Conservation (phyloP, 1,139 yeast species). For the Geotrichum cucujoidarum region DNA sequence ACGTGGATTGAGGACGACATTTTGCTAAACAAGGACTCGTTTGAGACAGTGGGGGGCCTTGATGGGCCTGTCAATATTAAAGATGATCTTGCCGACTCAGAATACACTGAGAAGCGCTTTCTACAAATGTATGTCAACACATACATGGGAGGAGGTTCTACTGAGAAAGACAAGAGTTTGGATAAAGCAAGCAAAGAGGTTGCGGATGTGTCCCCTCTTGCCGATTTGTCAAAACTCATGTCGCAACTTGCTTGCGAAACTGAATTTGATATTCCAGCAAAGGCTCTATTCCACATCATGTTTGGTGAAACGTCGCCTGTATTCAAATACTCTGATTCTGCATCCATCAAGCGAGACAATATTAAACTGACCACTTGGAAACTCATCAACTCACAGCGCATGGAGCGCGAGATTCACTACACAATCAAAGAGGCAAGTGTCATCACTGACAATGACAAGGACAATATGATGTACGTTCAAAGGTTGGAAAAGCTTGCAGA, state of each 20-base stretch:
- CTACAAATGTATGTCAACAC: conserved; percentile 10
- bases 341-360: conserved; percentile 24
- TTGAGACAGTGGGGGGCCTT: background rate
- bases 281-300: conserved; percentile 74
- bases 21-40: background rate
- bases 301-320: conserved; percentile 72
- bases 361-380: conserved; percentile 30
- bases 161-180: background rate
- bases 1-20: conserved; percentile 1
- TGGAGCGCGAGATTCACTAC: conserved; percentile 33
- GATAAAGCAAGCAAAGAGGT: background rate
- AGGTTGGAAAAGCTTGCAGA: conserved; percentile 57
- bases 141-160: conserved; percentile 3
- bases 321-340: conserved; percentile 29
- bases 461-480: conserved; percentile 35
- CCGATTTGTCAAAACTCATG: conserved; percentile 26
- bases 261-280: conserved; percentile 60
- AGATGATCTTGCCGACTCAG: background rate
- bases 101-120: conserved; percentile 1
- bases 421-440: conserved; percentile 32
- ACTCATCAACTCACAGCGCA: conserved; percentile 23
- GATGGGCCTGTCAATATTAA: background rate
- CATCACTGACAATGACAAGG: conserved; percentile 21
- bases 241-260: conserved; percentile 35
- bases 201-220: background rate